A percentile compares a stretch with the other conserved stretches of the same genome.
phyloP scores from a whole-genome alignment of 208 protist genomes.

The Endotrypanum monterogeii region DNA sequence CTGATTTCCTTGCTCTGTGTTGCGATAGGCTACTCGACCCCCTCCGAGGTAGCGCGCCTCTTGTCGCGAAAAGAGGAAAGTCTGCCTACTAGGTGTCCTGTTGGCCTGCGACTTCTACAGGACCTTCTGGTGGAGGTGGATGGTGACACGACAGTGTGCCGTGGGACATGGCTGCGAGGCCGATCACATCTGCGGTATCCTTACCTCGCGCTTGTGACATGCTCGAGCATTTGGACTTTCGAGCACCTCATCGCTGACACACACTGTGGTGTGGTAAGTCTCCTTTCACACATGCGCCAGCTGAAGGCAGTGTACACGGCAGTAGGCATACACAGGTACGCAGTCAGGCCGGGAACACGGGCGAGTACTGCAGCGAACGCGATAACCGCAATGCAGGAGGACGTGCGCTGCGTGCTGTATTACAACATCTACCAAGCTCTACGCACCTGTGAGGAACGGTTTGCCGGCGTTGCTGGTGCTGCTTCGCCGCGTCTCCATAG shows the following conservation, averaged over 20 bases:
- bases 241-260: slow-evolving; percentile 18
- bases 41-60: slow-evolving; percentile 21
- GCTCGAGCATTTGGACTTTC: slow-evolving; percentile 39
- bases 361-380: not conserved
- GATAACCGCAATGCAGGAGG: slow-evolving; percentile 16
- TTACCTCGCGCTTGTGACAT: slow-evolving; percentile 53
- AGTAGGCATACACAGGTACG: slow-evolving; percentile 12
- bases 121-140: slow-evolving; percentile 49
- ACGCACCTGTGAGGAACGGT: not conserved
- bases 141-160: not conserved
- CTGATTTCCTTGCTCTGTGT: slow-evolving; percentile 15
- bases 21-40: slow-evolving; percentile 20
- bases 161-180: not conserved
- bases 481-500: slow-evolving; percentile 14
- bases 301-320: slow-evolving; percentile 23
- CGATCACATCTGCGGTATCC: slow-evolving; percentile 20
- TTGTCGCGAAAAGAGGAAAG: slow-evolving; percentile 26
- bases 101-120: slow-evolving; percentile 47
- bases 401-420: slow-evolving; percentile 28
- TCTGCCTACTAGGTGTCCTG: slow-evolving; percentile 33
- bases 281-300: not conserved
- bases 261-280: not conserved
- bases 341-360: not conserved
- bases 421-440: slow-evolving; percentile 14
- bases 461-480: not conserved